These are phyloP conservation scores for Penicillium psychrofluorescens DNA, from an alignment of 495 filamentous ascomycete species.

Conservation along the genomic window DNA sequence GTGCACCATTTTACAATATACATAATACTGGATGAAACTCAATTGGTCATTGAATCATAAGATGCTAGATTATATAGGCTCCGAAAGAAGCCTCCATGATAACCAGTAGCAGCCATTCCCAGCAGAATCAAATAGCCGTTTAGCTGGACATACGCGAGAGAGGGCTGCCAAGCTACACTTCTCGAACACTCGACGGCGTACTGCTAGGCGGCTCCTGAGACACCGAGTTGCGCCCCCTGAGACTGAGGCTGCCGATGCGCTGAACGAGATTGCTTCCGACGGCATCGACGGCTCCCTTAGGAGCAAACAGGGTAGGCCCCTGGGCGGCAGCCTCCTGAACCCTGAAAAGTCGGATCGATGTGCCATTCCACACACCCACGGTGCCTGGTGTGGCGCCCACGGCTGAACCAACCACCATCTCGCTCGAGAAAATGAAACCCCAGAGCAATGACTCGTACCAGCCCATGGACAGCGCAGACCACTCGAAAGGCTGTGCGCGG, in stretches of 20 bases:
- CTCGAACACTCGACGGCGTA: slow-evolving; percentile 29
- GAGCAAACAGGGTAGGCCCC: slow-evolving; percentile 73
- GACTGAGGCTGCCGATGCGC: slow-evolving; percentile 71
- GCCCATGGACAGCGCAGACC: slow-evolving; percentile 84
- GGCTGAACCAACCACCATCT: slow-evolving; percentile 73
- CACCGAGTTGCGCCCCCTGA: slow-evolving; percentile 35
- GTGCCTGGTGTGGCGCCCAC: slow-evolving; percentile 54
- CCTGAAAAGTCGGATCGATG: slow-evolving; percentile 76
- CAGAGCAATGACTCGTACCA: slow-evolving; percentile 96
- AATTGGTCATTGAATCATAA: no score
- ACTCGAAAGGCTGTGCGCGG: slow-evolving; percentile 87
- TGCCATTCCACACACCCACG: slow-evolving; percentile 94
- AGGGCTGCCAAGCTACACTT: slow-evolving; percentile 18
- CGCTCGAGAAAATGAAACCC: slow-evolving; percentile 88
- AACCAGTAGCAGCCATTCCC: no score
- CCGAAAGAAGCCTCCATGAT: no score
- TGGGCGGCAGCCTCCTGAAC: slow-evolving; percentile 78
- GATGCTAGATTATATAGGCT: no score
- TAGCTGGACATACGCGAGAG: no score
- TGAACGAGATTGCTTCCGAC: slow-evolving; percentile 88
- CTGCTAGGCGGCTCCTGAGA: slow-evolving; percentile 23
- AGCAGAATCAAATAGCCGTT: no score
- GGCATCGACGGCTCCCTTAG: slow-evolving; percentile 89
- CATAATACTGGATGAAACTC: no score
- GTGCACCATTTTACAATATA: no score